Evolutionary conservation across 306 rosid genomes (phyloP).

Genomic region (Medicago arabica): DNA sequence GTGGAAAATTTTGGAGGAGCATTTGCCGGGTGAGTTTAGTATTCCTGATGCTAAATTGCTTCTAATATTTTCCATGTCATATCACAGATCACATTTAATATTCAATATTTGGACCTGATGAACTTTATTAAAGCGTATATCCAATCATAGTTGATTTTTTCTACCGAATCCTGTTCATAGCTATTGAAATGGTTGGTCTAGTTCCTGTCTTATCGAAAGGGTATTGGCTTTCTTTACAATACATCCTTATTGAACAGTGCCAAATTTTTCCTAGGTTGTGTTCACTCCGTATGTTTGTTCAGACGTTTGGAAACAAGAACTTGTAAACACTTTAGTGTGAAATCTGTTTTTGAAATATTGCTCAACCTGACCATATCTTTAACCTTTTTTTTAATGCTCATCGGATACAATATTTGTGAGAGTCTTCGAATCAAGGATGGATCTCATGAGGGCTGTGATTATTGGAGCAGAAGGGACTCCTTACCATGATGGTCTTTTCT

Average conservation of each 20-base stretch:
- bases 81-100: background rate
- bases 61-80: too few species aligned
- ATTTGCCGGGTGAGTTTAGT: constrained; percentile 71
- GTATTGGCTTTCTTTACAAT: constrained; percentile 4
- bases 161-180: background rate
- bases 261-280: background rate
- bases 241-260: background rate
- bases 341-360: background rate
- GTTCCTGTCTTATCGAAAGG: background rate
- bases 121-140: background rate
- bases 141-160: background rate
- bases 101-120: constrained; percentile 25
- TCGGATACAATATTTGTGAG: constrained; percentile 86
- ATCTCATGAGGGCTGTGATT: constrained; percentile 90
- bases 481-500: constrained; percentile 93
- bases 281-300: constrained; percentile 17
- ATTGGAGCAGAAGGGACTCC: constrained; percentile 97
- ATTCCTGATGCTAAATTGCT: constrained; percentile 27
- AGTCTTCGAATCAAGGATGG: constrained; percentile 85
- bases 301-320: background rate
- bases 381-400: constrained; percentile 1
- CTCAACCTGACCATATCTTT: constrained; percentile 17
- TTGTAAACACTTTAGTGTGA: constrained; percentile 19
- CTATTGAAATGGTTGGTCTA: constrained; percentile 14
- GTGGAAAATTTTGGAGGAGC: constrained; percentile 79